phyloP scores from a whole-genome alignment of 176 grass and related monocot genomes.

The Poa pratensis region DNA sequence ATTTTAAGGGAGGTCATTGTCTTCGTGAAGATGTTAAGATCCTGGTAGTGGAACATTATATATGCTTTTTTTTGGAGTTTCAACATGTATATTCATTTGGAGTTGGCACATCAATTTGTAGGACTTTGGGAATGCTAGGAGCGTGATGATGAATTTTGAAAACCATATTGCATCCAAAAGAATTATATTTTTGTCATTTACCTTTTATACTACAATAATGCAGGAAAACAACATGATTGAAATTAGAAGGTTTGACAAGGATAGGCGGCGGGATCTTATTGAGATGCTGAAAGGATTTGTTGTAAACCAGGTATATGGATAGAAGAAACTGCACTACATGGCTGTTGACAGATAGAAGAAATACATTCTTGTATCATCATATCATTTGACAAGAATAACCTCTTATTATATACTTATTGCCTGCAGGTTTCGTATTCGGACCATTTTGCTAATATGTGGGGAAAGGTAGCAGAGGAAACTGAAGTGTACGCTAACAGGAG shows the following conservation, averaged over 20 bases:
- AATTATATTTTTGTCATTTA: not conserved
- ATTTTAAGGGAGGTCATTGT: conserved; percentile 11
- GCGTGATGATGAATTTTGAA: conserved; percentile 16
- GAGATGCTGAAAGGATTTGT: conserved; percentile 94
- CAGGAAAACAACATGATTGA: conserved; percentile 91
- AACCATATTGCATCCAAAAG: conserved; percentile 12
- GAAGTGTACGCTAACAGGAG: conserved; percentile 51
- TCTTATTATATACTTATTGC: not conserved
- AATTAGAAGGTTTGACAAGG: conserved; percentile 76
- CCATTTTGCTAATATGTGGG: conserved; percentile 72
- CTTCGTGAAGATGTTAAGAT: conserved; percentile 9
- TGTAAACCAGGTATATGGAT: conserved; percentile 70
- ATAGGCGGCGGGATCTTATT: conserved; percentile 67
- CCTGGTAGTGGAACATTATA: not conserved
- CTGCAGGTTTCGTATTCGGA: conserved; percentile 70
- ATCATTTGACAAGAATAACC: not conserved
- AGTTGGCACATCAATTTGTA: not conserved
- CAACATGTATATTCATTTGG: not conserved
- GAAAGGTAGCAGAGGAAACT: conserved; percentile 81
- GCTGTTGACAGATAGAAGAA: not conserved
- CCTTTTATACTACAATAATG: conserved; percentile 23
- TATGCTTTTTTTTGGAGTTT: not conserved
- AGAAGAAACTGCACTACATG: not conserved
- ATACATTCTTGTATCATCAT: not conserved
- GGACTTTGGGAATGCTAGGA: not conserved